These are phyloP conservation scores for Wickerhamomyces hampshirensis DNA, from an alignment of 805 yeast genomes.

Conservation along the genomic window DNA sequence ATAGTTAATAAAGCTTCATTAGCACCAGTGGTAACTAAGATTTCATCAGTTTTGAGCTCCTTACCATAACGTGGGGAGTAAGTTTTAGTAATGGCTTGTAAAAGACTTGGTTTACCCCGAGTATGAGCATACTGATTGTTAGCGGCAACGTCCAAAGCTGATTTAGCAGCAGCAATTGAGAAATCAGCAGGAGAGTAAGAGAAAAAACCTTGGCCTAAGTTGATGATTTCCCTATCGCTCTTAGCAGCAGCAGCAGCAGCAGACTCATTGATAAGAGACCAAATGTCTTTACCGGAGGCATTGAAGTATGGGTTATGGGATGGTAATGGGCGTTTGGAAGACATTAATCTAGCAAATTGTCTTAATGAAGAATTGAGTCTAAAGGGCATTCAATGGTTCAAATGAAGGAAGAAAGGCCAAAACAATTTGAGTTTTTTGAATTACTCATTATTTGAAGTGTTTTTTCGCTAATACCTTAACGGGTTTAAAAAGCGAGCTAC, in stretches of 20 bases:
- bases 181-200: conserved; percentile 95
- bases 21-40: conserved; percentile 92
- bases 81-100: conserved; percentile 63
- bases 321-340: conserved; percentile 31
- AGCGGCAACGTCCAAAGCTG: conserved; percentile 66
- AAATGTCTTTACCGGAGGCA: conserved; percentile 78
- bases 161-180: conserved; percentile 76
- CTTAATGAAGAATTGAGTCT: neutral
- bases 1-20: conserved; percentile 90
- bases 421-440: no score
- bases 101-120: conserved; percentile 73
- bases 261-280: conserved; percentile 93
- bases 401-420: no score
- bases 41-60: conserved; percentile 50
- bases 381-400: no score
- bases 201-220: conserved; percentile 96
- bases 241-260: conserved; percentile 70
- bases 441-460: no score
- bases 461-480: no score
- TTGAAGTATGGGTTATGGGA: conserved; percentile 64
- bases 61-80: conserved; percentile 67
- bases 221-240: conserved; percentile 75
- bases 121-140: conserved; percentile 93
- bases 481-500: no score
- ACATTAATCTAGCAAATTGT: conserved; percentile 11